Evolutionary conservation across 495 filamentous ascomycete species (phyloP), one percentile per base, ranked within the genome.

Genomic region (Penicillium canariense): DNA sequence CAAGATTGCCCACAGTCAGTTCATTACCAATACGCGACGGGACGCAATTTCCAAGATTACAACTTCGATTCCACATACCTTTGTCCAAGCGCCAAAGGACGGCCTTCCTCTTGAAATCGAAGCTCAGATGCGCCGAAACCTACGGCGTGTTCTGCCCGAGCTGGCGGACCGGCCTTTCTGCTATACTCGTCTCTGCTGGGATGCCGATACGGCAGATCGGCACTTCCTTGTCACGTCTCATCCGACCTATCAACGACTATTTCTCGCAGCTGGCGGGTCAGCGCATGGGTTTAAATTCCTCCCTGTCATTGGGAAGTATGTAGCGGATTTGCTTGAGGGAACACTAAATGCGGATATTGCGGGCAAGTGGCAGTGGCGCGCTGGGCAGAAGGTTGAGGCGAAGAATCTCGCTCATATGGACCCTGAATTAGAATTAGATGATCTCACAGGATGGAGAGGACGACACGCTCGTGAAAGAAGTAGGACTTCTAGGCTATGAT

Each of bases 211-310:
- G 1, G 38, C 74, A 4, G 77, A 71, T 50, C 69, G 81, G 25
- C 75, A 82, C 53, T 82, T 81, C 48, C 75, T 82, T 14, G 79
- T 85, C 36, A 70, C 70, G 3, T 62, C 66, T 10, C 81, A 85
- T 53, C 71, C 67, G 1, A 52, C 53, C 42, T 14, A 55, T 69
- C 27, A 65, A 55, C 15, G 74, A 30, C 65, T 82, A 15, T 79
- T 72, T 50, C 48, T 82, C 6, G 78, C 77, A 0, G 72, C 74
- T 3, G 74, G 74, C 5, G 78, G 78, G 0, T 73, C 73, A 5
- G 76, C 71, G 12, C 78, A 78, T 58, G 71, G 69, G 40, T 85
- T 77, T 65, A 85, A 85, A 59, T 85, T 85, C 62, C 67, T 84
- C 25, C 82, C 82, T 0, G 75, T 74, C 6, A 67, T 85, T 52